These are phyloP conservation scores for Picochlorum sp. DNA, from an alignment of 139 green algal species.

Conservation along the genomic window DNA sequence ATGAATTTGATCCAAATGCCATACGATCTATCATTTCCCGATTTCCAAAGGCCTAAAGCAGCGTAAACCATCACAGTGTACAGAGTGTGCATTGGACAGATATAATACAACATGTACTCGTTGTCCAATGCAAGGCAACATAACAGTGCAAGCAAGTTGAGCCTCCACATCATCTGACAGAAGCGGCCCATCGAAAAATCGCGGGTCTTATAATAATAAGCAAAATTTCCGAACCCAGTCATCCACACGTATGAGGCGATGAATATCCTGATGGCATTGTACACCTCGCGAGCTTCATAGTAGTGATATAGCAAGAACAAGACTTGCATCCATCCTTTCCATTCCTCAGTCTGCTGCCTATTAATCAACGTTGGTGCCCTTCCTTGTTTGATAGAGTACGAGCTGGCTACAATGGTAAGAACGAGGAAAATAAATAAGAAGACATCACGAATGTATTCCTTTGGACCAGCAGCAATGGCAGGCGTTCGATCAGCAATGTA, in stretches of 20 bases:
- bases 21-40: conserved; percentile 53
- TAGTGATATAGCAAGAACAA: conserved; percentile 97
- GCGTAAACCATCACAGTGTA: conserved; percentile 91
- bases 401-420: conserved; percentile 48
- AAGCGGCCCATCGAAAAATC: conserved; percentile 68
- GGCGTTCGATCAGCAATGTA: conserved; percentile 77
- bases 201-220: conserved; percentile 84
- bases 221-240: conserved; percentile 95
- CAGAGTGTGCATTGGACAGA: conserved; percentile 97
- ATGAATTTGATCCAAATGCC: conserved; percentile 56
- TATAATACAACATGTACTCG: conserved; percentile 98
- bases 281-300: conserved; percentile 82
- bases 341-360: conserved; percentile 93
- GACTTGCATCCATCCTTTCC: conserved; percentile 95
- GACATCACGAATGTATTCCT: conserved; percentile 47
- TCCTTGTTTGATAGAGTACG: conserved; percentile 20
- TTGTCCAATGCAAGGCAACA: conserved; percentile 77
- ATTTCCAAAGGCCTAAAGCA: conserved; percentile 47
- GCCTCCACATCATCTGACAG: conserved; percentile 93
- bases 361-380: conserved; percentile 70
- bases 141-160: conserved; percentile 88
- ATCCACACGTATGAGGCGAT: conserved; percentile 97
- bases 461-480: conserved; percentile 28
- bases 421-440: conserved; percentile 78
- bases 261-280: conserved; percentile 97